Percentiles rank a stretch among this genome's conserved stretches.
Conservation (phyloP, 805 yeast genomes). For the Lachancea meyersii region DNA sequence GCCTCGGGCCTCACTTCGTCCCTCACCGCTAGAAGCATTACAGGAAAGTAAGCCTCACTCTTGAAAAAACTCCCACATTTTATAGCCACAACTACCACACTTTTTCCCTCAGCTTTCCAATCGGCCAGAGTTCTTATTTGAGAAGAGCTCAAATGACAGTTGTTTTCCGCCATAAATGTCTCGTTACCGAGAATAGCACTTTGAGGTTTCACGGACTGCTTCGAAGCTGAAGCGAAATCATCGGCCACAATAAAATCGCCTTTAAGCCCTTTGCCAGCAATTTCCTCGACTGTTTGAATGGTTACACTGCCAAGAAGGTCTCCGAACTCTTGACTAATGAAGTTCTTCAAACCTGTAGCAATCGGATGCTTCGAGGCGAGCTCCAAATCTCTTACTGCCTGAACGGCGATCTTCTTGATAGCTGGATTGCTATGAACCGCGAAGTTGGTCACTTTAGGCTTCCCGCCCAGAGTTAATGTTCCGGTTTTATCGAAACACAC, state of each 20-base stretch:
- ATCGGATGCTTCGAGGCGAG: slow-evolving; percentile 63
- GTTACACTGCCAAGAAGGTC: slow-evolving; percentile 29
- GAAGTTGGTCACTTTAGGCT: slow-evolving; percentile 49
- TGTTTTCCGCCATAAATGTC: slow-evolving; percentile 44
- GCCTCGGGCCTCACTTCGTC: slow-evolving; percentile 60
- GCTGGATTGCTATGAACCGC: slow-evolving; percentile 22
- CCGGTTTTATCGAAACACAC: slow-evolving; percentile 79
- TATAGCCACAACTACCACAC: slow-evolving; percentile 52
- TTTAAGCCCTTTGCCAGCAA: slow-evolving; percentile 55
- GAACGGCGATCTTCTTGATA: slow-evolving; percentile 28
- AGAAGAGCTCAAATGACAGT: slow-evolving; percentile 33
- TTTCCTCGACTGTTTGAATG: slow-evolving; percentile 44
- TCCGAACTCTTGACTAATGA: slow-evolving; percentile 28
- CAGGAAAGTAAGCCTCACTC: slow-evolving; percentile 33
- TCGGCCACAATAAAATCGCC: slow-evolving; percentile 36
- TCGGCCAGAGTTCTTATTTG: slow-evolving; percentile 34
- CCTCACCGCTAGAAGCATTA: slow-evolving; percentile 51
- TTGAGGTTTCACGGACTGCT: slow-evolving; percentile 34
- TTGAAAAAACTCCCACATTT: slow-evolving; percentile 28
- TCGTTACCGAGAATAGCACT: slow-evolving; percentile 56
- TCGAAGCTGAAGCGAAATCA: slow-evolving; percentile 17
- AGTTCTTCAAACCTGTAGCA: slow-evolving; percentile 49
- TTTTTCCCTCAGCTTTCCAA: slow-evolving; percentile 63
- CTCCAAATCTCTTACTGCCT: slow-evolving; percentile 54
- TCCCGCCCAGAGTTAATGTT: slow-evolving; percentile 61